phyloP scores from a whole-genome alignment of 306 rosid species.

The Cucurbita moschata region DNA sequence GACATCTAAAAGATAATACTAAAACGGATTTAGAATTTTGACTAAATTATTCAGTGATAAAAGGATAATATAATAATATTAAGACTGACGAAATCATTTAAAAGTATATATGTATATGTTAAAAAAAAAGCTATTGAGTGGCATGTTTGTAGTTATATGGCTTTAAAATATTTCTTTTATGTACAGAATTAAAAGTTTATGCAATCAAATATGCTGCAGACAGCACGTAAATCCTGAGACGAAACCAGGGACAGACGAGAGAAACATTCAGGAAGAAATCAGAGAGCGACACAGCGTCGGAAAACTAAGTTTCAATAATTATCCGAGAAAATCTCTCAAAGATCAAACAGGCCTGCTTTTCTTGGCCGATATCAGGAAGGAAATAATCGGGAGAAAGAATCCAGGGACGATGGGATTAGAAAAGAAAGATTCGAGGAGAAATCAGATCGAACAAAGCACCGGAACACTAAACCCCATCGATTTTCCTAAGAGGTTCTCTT shows the following conservation, averaged over 20 bases:
- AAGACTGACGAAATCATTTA: not conserved
- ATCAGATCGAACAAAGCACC: not conserved
- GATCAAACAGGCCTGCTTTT: not conserved
- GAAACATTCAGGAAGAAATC: not conserved
- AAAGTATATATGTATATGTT: not conserved
- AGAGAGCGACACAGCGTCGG: not conserved
- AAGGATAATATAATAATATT: too few relatives aligned
- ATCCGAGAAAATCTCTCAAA: not conserved
- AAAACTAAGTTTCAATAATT: not conserved
- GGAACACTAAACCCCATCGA: too few relatives aligned
- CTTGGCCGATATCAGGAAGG: not conserved
- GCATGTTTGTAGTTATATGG: not conserved
- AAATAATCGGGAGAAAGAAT: not conserved
- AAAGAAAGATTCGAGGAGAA: too few relatives aligned
- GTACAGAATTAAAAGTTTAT: too few relatives aligned
- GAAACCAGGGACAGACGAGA: too few relatives aligned
- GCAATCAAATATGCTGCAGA: too few relatives aligned
- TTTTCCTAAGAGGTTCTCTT: too few relatives aligned
- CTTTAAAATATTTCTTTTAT: not conserved
- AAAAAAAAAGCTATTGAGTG: not conserved
- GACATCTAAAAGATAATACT: not conserved
- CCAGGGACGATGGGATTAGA: not conserved
- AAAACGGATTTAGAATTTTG: not conserved
- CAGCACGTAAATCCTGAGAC: not conserved
- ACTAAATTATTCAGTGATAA: not conserved